Percentiles rank a stretch among this genome's conserved stretches.
phyloP scores from a whole-genome alignment of 345 rosid species.

The Acer negundo region DNA sequence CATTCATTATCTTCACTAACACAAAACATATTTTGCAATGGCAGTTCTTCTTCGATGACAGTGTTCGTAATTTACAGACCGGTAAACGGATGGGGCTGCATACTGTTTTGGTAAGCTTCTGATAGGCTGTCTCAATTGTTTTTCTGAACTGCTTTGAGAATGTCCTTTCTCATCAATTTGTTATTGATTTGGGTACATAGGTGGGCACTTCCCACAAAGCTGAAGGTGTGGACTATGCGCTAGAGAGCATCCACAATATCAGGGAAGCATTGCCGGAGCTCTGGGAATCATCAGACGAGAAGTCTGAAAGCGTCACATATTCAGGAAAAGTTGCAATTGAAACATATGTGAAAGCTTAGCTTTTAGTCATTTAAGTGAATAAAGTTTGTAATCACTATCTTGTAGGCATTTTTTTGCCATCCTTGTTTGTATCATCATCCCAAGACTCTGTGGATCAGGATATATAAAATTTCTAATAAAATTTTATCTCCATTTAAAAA shows the following conservation, averaged over 20 bases:
- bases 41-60: constrained; percentile 94
- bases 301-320: constrained; percentile 41
- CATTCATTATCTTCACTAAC: neutral
- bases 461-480: neutral
- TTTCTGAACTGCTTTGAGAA: neutral
- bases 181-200: constrained; percentile 31
- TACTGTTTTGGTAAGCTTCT: constrained; percentile 72
- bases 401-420: neutral
- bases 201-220: constrained; percentile 68
- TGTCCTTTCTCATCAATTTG: neutral
- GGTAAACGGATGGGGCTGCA: constrained; percentile 78
- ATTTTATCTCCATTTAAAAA: neutral
- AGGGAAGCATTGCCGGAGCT: constrained; percentile 85
- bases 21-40: neutral
- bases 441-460: neutral
- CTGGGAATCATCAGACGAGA: constrained; percentile 71
- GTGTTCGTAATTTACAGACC: constrained; percentile 71
- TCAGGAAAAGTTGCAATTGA: constrained; percentile 59
- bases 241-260: constrained; percentile 90
- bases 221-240: constrained; percentile 70
- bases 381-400: neutral
- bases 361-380: neutral
- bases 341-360: constrained; percentile 66
- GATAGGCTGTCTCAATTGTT: too few relatives aligned
- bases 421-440: neutral